These are phyloP conservation scores for Aspergillus affinis DNA, from an alignment of 495 filamentous ascomycete genomes.

Conservation along the genomic window DNA sequence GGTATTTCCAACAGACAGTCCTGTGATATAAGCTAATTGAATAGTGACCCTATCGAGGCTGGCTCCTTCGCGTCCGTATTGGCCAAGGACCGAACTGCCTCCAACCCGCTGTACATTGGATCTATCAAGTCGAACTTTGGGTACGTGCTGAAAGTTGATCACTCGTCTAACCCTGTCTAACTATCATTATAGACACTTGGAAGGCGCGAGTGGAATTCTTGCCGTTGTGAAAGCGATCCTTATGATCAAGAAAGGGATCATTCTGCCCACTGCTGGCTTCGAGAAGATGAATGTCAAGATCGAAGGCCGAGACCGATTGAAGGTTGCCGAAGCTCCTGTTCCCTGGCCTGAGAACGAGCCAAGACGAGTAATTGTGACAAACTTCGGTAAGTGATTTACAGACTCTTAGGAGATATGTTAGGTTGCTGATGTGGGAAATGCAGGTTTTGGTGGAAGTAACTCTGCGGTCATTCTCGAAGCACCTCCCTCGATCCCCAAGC, in stretches of 20 bases:
- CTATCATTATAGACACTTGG: conserved; percentile 12
- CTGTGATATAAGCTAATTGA: background rate
- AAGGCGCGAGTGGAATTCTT: conserved; percentile 22
- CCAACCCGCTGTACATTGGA: conserved; percentile 12
- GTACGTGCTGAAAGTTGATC: background rate
- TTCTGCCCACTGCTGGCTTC: conserved; percentile 26
- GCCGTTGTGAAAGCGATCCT: conserved; percentile 30
- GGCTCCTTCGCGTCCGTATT: conserved; percentile 13
- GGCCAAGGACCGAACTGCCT: conserved; percentile 3
- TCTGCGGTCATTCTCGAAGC: background rate
- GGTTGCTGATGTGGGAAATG: background rate
- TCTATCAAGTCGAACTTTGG: conserved; percentile 10
- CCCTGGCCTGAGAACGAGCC: background rate
- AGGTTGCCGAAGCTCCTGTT: background rate
- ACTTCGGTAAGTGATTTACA: background rate
- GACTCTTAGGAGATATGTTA: background rate
- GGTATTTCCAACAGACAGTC: background rate
- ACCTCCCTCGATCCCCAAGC: background rate
- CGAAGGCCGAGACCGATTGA: background rate
- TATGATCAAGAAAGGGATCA: conserved; percentile 27
- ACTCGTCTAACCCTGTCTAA: background rate
- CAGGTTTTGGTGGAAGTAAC: background rate
- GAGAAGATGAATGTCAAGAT: conserved; percentile 6
- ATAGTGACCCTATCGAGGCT: conserved; percentile 14
- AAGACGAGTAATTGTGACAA: background rate